Conservation (phyloP, 2,329 filamentous ascomycete species). For the Periconia digitata region DNA sequence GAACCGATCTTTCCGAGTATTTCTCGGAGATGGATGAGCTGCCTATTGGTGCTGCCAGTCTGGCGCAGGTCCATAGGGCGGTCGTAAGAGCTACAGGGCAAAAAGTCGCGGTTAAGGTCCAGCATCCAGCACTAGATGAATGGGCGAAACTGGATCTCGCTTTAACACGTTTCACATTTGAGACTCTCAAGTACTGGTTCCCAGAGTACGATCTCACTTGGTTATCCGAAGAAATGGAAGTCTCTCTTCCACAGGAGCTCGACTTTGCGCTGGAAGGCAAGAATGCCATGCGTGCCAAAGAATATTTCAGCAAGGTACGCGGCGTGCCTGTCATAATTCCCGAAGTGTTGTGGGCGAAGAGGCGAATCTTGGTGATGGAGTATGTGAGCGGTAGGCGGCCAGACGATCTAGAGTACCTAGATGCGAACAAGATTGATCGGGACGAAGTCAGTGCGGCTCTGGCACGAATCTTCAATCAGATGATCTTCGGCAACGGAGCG, state of each 20-base stretch:
- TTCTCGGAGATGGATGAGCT: slow-evolving; percentile 80
- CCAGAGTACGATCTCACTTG: slow-evolving; percentile 97
- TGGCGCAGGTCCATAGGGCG: slow-evolving; percentile 92
- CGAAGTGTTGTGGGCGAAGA: slow-evolving; percentile 83
- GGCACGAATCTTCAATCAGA: slow-evolving; percentile 95
- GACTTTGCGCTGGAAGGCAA: slow-evolving; percentile 84
- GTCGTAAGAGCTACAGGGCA: slow-evolving; percentile 79
- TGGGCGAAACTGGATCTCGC: slow-evolving; percentile 88
- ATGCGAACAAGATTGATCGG: slow-evolving; percentile 82
- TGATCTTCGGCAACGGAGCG: slow-evolving; percentile 91
- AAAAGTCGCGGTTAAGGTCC: slow-evolving; percentile 93
- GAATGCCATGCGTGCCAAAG: slow-evolving; percentile 77
- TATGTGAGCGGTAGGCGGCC: slow-evolving; percentile 83
- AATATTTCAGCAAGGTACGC: slow-evolving; percentile 76
- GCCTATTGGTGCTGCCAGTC: slow-evolving; percentile 88
- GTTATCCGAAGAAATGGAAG: slow-evolving; percentile 90
- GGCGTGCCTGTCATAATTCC: slow-evolving; percentile 85
- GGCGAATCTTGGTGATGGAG: slow-evolving; percentile 93
- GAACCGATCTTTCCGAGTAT: slow-evolving; percentile 73
- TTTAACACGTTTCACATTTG: slow-evolving; percentile 86
- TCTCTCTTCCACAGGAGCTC: slow-evolving; percentile 85
- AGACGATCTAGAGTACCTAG: slow-evolving; percentile 86
- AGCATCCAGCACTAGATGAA: slow-evolving; percentile 85
- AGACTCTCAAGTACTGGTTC: slow-evolving; percentile 87
- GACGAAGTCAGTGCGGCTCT: slow-evolving; percentile 93